phyloP scores from a whole-genome alignment of 2,329 filamentous ascomycete species.

The Cercospora nicotianae region DNA sequence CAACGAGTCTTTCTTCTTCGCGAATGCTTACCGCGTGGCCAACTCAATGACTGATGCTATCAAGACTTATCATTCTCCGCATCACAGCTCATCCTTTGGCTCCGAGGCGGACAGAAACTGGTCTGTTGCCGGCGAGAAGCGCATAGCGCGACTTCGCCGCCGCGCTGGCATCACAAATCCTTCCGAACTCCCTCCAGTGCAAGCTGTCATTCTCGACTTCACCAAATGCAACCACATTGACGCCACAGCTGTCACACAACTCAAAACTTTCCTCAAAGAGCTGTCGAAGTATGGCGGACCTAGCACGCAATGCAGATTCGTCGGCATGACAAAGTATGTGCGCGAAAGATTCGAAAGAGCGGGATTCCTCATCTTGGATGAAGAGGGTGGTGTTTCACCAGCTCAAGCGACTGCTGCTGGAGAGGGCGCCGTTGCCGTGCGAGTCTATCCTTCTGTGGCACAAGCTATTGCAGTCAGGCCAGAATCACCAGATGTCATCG shows the following conservation, averaged over 20 bases:
- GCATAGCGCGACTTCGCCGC: constrained; percentile 50
- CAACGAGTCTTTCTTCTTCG: constrained; percentile 60
- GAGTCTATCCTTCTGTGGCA: constrained; percentile 10
- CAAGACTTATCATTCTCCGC: constrained; percentile 49
- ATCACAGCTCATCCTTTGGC: constrained; percentile 42
- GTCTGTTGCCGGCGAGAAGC: constrained; percentile 55
- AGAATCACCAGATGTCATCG: constrained; percentile 7
- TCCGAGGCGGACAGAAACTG: constrained; percentile 51
- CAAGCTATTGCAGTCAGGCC: constrained; percentile 12
- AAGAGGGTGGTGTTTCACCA: constrained; percentile 18
- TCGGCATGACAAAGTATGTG: constrained; percentile 49
- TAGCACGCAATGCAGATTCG: constrained; percentile 51
- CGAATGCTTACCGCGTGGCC: constrained; percentile 59
- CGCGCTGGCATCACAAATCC: constrained; percentile 40
- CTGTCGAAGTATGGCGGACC: constrained; percentile 53
- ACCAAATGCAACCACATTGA: constrained; percentile 55
- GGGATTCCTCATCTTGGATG: constrained; percentile 23
- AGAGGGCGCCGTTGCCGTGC: constrained; percentile 14
- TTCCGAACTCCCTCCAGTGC: constrained; percentile 42
- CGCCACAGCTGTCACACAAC: constrained; percentile 53
- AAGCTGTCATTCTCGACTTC: constrained; percentile 56
- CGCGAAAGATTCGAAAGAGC: constrained; percentile 28
- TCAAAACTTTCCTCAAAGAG: constrained; percentile 52
- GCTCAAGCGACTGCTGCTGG: background rate
- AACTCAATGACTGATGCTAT: constrained; percentile 52